Evolutionary conservation across 495 filamentous ascomycete genomes (phyloP).

Genomic region (Penicillium bialowiezense): DNA sequence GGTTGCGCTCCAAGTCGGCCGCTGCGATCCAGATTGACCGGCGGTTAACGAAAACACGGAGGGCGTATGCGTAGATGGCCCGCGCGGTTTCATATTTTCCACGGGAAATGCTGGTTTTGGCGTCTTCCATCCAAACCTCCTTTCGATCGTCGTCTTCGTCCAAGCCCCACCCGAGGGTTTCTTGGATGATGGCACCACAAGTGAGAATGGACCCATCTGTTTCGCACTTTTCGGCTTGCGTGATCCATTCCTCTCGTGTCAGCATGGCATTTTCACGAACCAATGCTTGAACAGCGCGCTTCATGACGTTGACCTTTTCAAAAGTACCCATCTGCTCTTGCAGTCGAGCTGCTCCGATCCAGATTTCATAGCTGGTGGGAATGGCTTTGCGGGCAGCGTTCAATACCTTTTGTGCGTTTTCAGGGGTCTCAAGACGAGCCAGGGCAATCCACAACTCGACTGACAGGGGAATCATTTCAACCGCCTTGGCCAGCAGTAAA

Average conservation of each 20-base stretch:
- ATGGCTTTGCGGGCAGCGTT: slow-evolving; percentile 94
- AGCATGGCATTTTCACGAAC: slow-evolving; percentile 92
- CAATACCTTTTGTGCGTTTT: slow-evolving; percentile 89
- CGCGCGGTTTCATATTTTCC: slow-evolving; percentile 85
- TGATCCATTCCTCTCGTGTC: slow-evolving; percentile 95
- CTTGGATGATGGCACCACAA: slow-evolving; percentile 80
- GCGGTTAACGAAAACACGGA: slow-evolving; percentile 81
- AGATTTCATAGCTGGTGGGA: slow-evolving; percentile 88
- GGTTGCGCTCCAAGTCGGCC: slow-evolving; percentile 85
- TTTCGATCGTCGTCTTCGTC: slow-evolving; percentile 97
- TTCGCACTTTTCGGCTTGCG: slow-evolving; percentile 92
- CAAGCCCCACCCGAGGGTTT: slow-evolving; percentile 89
- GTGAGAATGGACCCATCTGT: slow-evolving; percentile 86
- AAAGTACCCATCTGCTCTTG: slow-evolving; percentile 84
- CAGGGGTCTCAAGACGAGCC: slow-evolving; percentile 80
- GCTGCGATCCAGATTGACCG: slow-evolving; percentile 84
- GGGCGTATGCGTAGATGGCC: slow-evolving; percentile 87
- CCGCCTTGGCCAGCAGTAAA: slow-evolving; percentile 85
- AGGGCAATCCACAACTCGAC: slow-evolving; percentile 94
- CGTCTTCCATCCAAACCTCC: slow-evolving; percentile 93
- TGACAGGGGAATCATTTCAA: slow-evolving; percentile 87
- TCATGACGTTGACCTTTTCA: slow-evolving; percentile 85
- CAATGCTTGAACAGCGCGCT: slow-evolving; percentile 84
- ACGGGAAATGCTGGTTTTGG: slow-evolving; percentile 69
- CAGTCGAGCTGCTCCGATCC: slow-evolving; percentile 89